Evolutionary conservation across 1,284 basidiomycete genomes (phyloP), one percentile per base, ranked within the genome.

Genomic region (Cryptococcus wingfieldii): DNA sequence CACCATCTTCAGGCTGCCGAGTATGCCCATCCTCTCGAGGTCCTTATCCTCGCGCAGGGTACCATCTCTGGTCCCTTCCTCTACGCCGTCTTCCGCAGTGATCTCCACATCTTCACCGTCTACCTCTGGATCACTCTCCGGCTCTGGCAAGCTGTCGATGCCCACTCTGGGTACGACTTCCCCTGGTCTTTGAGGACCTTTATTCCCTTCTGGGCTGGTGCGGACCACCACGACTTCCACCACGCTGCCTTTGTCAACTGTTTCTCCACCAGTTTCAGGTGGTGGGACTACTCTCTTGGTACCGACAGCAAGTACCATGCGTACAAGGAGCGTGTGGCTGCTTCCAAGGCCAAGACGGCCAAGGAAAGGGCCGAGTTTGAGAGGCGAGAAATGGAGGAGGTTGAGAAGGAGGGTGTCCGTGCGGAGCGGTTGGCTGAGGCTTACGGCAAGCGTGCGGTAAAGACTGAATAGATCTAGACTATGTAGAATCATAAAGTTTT

Each of bases 151-250:
- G 95, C 96, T 50, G 86, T 98, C 64, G 95, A 98, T 70, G 87
- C 96, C 1, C 95, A 98, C 84, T 90, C 88, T 49, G 95, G 95
- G 54, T 98, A 97, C 76, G 92, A 96, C 77, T 96, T 96, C 83
- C 92, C 92, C 4, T 95, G 91, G 92, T 95, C 90, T n/a, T 81
- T 98, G 60, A 88, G 93, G 69, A 86, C 95, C 81, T 87, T 91
- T 70, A 59, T 98, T 31, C 95, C 95, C 4, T 91, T 98, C 83
- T 98, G 95, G 95, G 91, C 92, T 25, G 95, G 96, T 50, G 96
- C 95, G 0, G 96, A 98, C 72, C 94, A 97, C 81, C 94, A 97
- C 77, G 94, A 93, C 73, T 94, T 90, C 83, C 91, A 94, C 77
- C 90, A 94, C 79, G 61, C 62, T 61, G 66, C 70, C 2, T 72